Base-by-base conservation (phyloP, 805 yeast species). In the Hanseniaspora mollemarum region DNA sequence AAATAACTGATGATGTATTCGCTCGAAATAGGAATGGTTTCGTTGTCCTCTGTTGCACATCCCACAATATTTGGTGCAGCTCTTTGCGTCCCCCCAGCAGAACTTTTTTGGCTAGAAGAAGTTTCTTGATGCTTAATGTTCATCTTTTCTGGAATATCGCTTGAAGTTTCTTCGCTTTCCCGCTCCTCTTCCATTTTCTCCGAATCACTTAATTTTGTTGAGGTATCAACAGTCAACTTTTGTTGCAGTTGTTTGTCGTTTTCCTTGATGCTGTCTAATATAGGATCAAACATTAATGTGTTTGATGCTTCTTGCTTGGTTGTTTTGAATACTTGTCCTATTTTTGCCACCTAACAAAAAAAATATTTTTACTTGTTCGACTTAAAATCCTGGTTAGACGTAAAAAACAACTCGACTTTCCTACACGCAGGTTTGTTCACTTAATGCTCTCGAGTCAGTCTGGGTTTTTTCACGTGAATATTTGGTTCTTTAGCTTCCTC, bases 221-320 rank as follows among this genome's bases (percentile, higher is more conserved):
- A n/a, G n/a, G n/a, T n/a, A n/a, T n/a, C n/a, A n/a, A n/a, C n/a
- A n/a, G n/a, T n/a, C n/a, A 28, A 15, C 31, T 35, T n/a, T 15
- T 22, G 16, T 31, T 32, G 15, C 3, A 18, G 38, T n/a, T 38
- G 43, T 31, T 46, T 46, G 18, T 32, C 43, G 16, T 46, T 46
- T 32, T 38, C 44, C 13, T 38, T 40, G 3, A 46, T 46, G 21
- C 50, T 46, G 15, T 46, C 50, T 10, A 38, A 32, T 21, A 46
- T 33, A 29, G 50, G 50, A 24, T 46, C 50, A 46, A 46, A 46
- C 43, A 46, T 40, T 26, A 12, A 10, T 22, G 21, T 13, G 4
- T 10, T 39, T 37, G 25, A 13, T 37, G 24, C 9, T 7, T 28
- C 16, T 2, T 25, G 33, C 3, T 28, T 40, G 44, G 22, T 16